Conservation (phyloP, 148 eudicot species). For the Persicaria tinctoria region DNA sequence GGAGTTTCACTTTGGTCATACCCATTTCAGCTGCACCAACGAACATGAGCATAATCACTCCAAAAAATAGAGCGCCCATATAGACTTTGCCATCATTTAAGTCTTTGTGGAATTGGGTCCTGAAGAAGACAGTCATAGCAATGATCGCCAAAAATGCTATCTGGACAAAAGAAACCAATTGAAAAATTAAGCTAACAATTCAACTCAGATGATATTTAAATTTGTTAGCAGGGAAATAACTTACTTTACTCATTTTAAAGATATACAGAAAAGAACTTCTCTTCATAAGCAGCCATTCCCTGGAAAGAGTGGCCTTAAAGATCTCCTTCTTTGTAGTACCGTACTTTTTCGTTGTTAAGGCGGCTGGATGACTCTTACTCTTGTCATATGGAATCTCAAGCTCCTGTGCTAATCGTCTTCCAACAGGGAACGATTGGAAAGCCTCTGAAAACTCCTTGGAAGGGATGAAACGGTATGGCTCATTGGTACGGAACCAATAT, state of each 20-base stretch:
- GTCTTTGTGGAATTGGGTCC: conserved; percentile 52
- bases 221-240: neutral
- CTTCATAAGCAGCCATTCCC: conserved; percentile 43
- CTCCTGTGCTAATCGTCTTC: conserved; percentile 22
- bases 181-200: neutral
- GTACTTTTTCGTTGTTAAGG: conserved; percentile 38
- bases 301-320: conserved; percentile 28
- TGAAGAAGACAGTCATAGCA: conserved; percentile 58
- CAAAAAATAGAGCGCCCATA: conserved; percentile 51
- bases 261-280: conserved; percentile 16
- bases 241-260: conserved; percentile 7
- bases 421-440: conserved; percentile 39
- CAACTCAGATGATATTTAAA: neutral
- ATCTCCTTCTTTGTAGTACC: conserved; percentile 33
- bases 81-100: conserved; percentile 31
- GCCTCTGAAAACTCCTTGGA: conserved; percentile 36
- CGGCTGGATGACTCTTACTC: conserved; percentile 46
- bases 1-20: conserved; percentile 46
- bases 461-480: conserved; percentile 38
- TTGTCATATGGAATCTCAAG: conserved; percentile 39
- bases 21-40: conserved; percentile 61
- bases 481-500: conserved; percentile 31
- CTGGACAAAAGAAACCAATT: conserved; percentile 17
- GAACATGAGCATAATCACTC: conserved; percentile 39
- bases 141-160: conserved; percentile 38